Base-by-base conservation (phyloP, 768 basidiomycete genomes). In the Kwoniella sp. region DNA sequence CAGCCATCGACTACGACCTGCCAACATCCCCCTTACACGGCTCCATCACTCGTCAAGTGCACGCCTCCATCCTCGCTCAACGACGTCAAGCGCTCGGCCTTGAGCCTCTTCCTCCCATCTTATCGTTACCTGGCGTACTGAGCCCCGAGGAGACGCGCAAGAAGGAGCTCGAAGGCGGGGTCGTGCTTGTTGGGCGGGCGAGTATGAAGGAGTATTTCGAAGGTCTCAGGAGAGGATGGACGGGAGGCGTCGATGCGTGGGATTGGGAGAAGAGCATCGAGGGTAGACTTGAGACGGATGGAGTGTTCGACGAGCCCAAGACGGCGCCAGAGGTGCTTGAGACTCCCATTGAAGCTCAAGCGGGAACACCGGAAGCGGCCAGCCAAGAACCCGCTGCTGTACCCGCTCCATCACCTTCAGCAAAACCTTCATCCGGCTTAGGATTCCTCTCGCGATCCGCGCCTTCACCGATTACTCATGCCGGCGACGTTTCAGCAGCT, bases 141-240 rank as follows among this genome's bases (percentile, higher is more conserved):
- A 85, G 74, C 68, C 84, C 54, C 77, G 88, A n/a, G 85, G 88
- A 17, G 84, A 85, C 26, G 83, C 85, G 84, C 2, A 80, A 84
- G 63, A 85, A 86, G 22, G 87, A 89, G 66, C 83, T 91, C 9
- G 86, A 88, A n/a, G 93, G 93, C 13, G 95, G 94, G 1, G 85
- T 88, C 45, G 85, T 96, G 62, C 83, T 99, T 62, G 80, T 99
- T 30, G 96, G 96, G 2, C 86, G 96, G 55, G 87, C 90, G 37
- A 90, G 92, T 0, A 85, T 95, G 81, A 99, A 97, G 82, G 96
- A 99, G 82, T 98, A 91, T 79, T 87, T 97, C 86, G 85, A 87
- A 60, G 96, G 95, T 2, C 77, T 97, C 47, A 86, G 85, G 75
- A 84, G 86, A 59, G 96, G 96, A 1, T 99, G 91, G 90, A 87